Base-by-base conservation (phyloP, 352 stramenopile species). In the Phytophthora ohioensis region DNA sequence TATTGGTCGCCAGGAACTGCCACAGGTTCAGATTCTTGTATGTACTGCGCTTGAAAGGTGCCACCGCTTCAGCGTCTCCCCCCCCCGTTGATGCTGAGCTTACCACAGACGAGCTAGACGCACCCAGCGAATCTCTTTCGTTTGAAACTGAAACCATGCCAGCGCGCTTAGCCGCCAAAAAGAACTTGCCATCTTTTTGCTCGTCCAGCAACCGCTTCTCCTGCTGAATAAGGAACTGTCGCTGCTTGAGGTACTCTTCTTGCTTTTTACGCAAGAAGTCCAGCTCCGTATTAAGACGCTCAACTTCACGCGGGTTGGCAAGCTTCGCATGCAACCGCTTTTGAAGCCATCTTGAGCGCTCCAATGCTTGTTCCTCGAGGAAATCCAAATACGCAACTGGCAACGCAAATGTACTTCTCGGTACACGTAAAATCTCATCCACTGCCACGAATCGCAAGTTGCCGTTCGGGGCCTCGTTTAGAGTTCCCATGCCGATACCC, bases 11-110 rank as follows among this genome's bases (percentile, higher is more conserved):
- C 11, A 96, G 38, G 45, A 88, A 91, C 57, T 94, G 85, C 88
- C 88, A 96, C 32, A 88, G 53, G 15, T 92, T 84, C 11, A 92
- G 68, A 38, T 78, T 91, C 57, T 94, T 94, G 80, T 85, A 93
- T 59, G 87, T 94, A 76, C 88, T 96, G 45, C 85, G 82, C 71
- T 94, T 94, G 75, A 96, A 96, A 11, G 86, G 84, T 7, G 85
- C 79, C 13, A 87, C 56, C 10, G 83, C 43, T 17, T 90, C 81
- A 11, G 46, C 53, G 3, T 78, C 62, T 10, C 35, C 43, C 27
- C 48, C 57, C n/a, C 45, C 54, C 9, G 74, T 57, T 15, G 61
- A 73, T 12, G 57, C n/a, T 13, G 57, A 30, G 48, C 43, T 76
- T 36, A 57, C 56, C 5, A 56, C 39, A 31, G 67, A 69, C 32